Evolutionary conservation across 208 protist genomes (phyloP), one percentile per base, ranked within the genome.

Genomic region (Crithidia mellificae): DNA sequence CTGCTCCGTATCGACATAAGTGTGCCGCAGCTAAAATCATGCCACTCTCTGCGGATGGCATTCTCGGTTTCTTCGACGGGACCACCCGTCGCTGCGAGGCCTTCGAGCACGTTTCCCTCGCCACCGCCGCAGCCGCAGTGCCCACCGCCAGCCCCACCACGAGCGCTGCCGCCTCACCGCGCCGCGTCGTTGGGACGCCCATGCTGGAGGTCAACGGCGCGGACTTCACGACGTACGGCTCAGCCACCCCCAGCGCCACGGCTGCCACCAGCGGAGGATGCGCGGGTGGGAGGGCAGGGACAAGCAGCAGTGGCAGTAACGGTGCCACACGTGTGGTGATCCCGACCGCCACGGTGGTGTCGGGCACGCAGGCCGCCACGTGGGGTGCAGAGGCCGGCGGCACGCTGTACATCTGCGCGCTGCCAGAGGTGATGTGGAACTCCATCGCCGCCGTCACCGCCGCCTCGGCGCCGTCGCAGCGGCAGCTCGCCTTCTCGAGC

Each of bases 41-140:
- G 70, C 41, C 62, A 3, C 62, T 75, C 55, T 75, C 62, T 3
- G 46, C 70, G 2, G 53, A 69, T 15, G 49, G 34, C 36, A 49
- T 75, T 43, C 38, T 68, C 24, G 29, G 47, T 14, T 53, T 69
- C 19, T 44, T 75, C 17, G 51, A 57, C 47, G 27, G 51, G 2
- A 34, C 49, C 1, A 44, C 51, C 19, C 32, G 62, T 34, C 25
- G 30, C 32, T 69, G 39, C 56, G 62, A 68, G 38, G 54, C 46
- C 11, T 75, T 75, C 20, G 54, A 63, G 55, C 70, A 75, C 27
- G 64, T 75, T 36, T 63, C 70, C 1, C 36, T 75, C 53, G 39
- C 38, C 39, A 22, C 25, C 20, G 44, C 53, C 24, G 56, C 17
- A 8, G 41, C 41, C 15, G 34, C 24, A 38, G 4, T 9, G 8